These are phyloP conservation scores for Thamnidium elegans DNA, from an alignment of 192 early-diverging fungal genomes.

Conservation along the genomic window DNA sequence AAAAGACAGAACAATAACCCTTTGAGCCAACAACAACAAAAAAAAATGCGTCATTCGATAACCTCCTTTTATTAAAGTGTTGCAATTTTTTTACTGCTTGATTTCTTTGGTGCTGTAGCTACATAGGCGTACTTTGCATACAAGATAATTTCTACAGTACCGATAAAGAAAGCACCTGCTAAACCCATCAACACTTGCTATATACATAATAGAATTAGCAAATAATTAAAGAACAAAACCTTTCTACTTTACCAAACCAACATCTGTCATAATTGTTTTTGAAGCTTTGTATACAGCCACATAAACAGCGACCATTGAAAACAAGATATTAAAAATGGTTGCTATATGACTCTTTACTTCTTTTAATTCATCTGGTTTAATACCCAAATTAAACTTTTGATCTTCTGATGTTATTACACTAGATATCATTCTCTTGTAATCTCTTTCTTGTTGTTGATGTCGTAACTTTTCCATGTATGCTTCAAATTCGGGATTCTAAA, in stretches of 20 bases:
- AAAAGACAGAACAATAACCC: too few species aligned
- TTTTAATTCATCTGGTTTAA: constrained; percentile 14
- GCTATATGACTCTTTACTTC: constrained; percentile 20
- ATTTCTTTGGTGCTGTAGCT: background rate
- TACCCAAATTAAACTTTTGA: constrained; percentile 9
- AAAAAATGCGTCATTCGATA: too few species aligned
- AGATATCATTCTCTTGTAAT: constrained; percentile 19
- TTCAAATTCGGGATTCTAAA: constrained; percentile 26
- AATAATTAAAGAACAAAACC: background rate
- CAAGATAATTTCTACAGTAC: constrained; percentile 23
- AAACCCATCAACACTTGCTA: constrained; percentile 23
- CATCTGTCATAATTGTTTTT: constrained; percentile 12
- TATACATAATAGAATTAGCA: background rate
- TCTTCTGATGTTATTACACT: constrained; percentile 19
- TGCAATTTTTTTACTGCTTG: background rate
- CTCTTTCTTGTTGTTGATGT: constrained; percentile 10
- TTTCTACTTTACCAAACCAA: constrained; percentile 20
- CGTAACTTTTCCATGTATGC: constrained; percentile 25
- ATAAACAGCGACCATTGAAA: constrained; percentile 30
- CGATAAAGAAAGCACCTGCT: constrained; percentile 23
- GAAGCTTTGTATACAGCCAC: constrained; percentile 22
- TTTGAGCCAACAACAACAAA: too few species aligned
- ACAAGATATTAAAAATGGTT: constrained; percentile 25
- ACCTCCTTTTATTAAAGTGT: background rate
- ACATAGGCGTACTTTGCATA: constrained; percentile 18